Evolutionary conservation across 352 stramenopile genomes (phyloP).

Genomic region (Phytophthora boehmeriae): DNA sequence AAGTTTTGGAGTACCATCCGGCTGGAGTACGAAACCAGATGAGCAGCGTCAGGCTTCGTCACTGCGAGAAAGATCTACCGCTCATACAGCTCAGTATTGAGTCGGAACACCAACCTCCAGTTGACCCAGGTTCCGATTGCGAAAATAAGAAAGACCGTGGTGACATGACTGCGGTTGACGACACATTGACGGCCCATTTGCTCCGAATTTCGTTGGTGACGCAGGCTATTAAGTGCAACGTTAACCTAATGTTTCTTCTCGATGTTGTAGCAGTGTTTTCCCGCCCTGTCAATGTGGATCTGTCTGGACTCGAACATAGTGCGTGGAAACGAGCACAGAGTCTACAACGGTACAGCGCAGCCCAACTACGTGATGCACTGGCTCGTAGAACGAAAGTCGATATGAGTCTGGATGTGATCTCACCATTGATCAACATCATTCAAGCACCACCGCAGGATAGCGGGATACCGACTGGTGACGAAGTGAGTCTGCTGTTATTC

Average conservation of each 20-base stretch:
- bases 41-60: conserved; percentile 68
- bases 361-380: conserved; percentile 74
- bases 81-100: conserved; percentile 74
- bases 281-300: conserved; percentile 74
- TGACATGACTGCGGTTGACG: conserved; percentile 10
- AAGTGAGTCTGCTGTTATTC: conserved; percentile 72
- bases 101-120: conserved; percentile 35
- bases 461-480: conserved; percentile 20
- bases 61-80: conserved; percentile 73
- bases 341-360: conserved; percentile 76
- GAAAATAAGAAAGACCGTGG: conserved; percentile 24
- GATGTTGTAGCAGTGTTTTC: conserved; percentile 72
- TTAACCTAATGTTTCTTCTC: conserved; percentile 80
- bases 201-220: conserved; percentile 74
- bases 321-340: conserved; percentile 78
- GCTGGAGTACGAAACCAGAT: conserved; percentile 65
- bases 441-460: conserved; percentile 44
- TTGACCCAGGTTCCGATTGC: conserved; percentile 16
- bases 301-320: conserved; percentile 71
- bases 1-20: conserved; percentile 71
- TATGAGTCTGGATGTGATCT: conserved; percentile 80
- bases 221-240: conserved; percentile 81
- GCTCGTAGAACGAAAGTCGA: conserved; percentile 73
- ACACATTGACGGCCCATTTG: conserved; percentile 27
- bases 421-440: conserved; percentile 76